Percentiles rank a stretch among this genome's conserved stretches.
Evolutionary conservation across 1,284 basidiomycete genomes (phyloP).

Genomic region (Agroathelia rolfsii): DNA sequence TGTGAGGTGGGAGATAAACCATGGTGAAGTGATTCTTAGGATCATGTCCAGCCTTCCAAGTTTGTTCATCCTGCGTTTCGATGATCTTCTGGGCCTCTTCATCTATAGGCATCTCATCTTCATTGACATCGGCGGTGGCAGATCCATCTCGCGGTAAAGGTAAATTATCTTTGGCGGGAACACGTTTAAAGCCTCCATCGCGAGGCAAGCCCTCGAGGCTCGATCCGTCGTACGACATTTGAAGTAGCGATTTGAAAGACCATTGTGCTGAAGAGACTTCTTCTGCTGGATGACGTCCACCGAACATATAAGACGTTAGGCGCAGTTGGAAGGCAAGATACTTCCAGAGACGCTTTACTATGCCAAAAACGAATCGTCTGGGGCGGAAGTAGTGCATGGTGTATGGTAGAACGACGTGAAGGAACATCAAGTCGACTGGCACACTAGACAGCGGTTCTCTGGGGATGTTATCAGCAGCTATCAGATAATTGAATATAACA

Average conservation of each 20-base stretch:
- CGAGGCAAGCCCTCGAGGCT: constrained; percentile 22
- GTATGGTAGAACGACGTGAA: constrained; percentile 76
- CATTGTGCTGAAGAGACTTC: constrained; percentile 41
- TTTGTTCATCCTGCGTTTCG: constrained; percentile 55
- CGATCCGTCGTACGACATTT: constrained; percentile 23
- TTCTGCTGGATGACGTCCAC: constrained; percentile 52
- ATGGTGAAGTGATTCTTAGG: constrained; percentile 68
- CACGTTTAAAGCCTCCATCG: constrained; percentile 66
- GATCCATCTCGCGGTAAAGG: constrained; percentile 65
- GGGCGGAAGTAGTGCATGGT: constrained; percentile 73
- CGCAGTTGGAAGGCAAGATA: constrained; percentile 53
- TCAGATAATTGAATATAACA: constrained; percentile 5
- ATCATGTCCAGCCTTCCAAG: constrained; percentile 53
- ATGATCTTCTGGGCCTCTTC: constrained; percentile 50
- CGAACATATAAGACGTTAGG: constrained; percentile 80
- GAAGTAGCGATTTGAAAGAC: constrained; percentile 28
- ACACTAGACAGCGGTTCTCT: constrained; percentile 74
- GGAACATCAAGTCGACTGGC: constrained; percentile 80
- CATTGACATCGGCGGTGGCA: constrained; percentile 61
- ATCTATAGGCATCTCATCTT: constrained; percentile 53
- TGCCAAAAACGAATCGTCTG: constrained; percentile 40
- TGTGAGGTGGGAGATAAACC: constrained; percentile 76
- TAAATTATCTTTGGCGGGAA: constrained; percentile 78
- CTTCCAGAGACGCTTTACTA: constrained; percentile 55
- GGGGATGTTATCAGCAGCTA: not conserved